Percentiles rank a stretch among this genome's conserved stretches.
phyloP scores from a whole-genome alignment of 2,329 filamentous ascomycete species.

The Aspergillus quadricinctus region DNA sequence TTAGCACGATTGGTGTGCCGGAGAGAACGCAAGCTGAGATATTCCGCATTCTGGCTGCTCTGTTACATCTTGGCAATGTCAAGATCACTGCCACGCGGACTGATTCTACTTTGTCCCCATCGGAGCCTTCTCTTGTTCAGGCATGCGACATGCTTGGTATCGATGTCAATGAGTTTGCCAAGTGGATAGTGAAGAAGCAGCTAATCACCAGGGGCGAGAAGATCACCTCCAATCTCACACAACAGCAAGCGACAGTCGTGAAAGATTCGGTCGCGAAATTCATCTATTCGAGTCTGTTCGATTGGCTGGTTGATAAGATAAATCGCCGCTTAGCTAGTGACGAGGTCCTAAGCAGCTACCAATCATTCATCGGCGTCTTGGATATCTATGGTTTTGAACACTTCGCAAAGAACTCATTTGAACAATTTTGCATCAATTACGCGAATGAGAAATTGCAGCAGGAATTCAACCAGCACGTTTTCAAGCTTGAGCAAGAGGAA shows the following conservation, averaged over 20 bases:
- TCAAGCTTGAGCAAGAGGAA: conserved; percentile 98
- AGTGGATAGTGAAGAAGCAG: conserved; percentile 99
- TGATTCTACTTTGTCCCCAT: conserved; percentile 75
- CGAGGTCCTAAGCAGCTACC: conserved; percentile 74
- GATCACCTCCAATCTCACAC: conserved; percentile 91
- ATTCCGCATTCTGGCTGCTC: conserved; percentile 82
- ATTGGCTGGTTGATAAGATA: conserved; percentile 98
- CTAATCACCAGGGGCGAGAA: conserved; percentile 94
- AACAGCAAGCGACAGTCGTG: conserved; percentile 89
- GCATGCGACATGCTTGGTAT: conserved; percentile 86
- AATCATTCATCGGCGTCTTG: conserved; percentile 92
- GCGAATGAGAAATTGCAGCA: conserved; percentile 99
- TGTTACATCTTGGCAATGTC: conserved; percentile 92
- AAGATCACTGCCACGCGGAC: conserved; percentile 89
- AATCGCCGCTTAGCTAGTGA: conserved; percentile 87
- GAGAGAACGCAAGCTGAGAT: conserved; percentile 73
- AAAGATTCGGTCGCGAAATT: conserved; percentile 97
- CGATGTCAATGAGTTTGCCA: conserved; percentile 78
- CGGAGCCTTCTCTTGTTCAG: conserved; percentile 75
- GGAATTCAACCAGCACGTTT: conserved; percentile 98
- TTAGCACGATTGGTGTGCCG: conserved; percentile 81
- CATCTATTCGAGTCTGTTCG: conserved; percentile 96
- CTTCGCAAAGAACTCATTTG: conserved; percentile 99
- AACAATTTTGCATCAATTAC: conserved; percentile 99
- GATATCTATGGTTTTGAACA: conserved; percentile 99